These are phyloP conservation scores for Lojkania enalia DNA, from an alignment of 2,329 filamentous ascomycete species.

Conservation along the genomic window DNA sequence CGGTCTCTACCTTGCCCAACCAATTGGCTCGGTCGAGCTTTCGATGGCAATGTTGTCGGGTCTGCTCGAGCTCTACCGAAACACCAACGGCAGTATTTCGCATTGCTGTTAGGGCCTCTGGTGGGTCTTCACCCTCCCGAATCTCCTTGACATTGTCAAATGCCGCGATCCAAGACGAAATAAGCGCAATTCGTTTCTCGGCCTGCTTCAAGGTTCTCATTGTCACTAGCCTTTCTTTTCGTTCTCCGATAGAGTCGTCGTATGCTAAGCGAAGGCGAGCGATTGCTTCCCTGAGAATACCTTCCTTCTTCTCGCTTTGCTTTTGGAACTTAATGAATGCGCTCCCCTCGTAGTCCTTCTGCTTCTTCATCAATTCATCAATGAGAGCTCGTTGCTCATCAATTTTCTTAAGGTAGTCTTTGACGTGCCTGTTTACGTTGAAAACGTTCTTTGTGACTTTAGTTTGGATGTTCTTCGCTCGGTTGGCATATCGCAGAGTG, in stretches of 20 bases:
- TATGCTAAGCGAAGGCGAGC: conserved; percentile 79
- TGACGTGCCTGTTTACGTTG: conserved; percentile 98
- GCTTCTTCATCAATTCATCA: conserved; percentile 90
- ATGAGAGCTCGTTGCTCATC: conserved; percentile 98
- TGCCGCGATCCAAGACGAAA: conserved; percentile 91
- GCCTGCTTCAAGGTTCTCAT: conserved; percentile 83
- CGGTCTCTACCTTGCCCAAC: conserved; percentile 85
- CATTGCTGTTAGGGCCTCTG: conserved; percentile 71
- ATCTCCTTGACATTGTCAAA: conserved; percentile 82
- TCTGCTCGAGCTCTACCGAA: conserved; percentile 83
- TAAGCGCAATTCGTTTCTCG: conserved; percentile 78
- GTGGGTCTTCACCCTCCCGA: conserved; percentile 67
- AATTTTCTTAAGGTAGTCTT: conserved; percentile 98
- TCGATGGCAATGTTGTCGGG: conserved; percentile 87
- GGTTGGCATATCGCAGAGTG: conserved; percentile 93
- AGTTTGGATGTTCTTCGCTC: conserved; percentile 99
- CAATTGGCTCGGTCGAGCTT: conserved; percentile 78
- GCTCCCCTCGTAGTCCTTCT: conserved; percentile 81
- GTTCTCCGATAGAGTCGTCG: conserved; percentile 75
- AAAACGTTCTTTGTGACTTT: conserved; percentile 99
- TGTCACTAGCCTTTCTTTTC: conserved; percentile 74
- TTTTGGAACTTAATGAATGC: conserved; percentile 91
- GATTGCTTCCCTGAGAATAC: conserved; percentile 74
- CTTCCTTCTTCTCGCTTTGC: conserved; percentile 81
- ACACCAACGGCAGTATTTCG: conserved; percentile 89